Evolutionary conservation across 176 grass and related monocot species (phyloP).

Genomic region (Cocos nucifera): DNA sequence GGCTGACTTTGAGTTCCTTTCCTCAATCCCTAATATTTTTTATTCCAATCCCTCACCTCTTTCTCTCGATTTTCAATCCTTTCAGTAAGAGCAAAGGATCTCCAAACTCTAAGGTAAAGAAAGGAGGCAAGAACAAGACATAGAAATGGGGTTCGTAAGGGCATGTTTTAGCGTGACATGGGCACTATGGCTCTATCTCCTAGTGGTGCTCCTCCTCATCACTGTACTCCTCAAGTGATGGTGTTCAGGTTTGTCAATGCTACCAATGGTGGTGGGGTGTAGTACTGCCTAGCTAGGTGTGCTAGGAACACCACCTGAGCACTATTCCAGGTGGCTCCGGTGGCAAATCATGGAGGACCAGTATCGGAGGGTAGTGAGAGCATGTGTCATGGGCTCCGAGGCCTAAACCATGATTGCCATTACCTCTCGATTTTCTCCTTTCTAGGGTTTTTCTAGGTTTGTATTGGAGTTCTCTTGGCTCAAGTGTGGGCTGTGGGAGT

Average conservation of each 20-base stretch:
- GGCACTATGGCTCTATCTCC: conserved; percentile 91
- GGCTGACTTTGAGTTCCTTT: too few species aligned
- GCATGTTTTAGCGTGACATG: conserved; percentile 81
- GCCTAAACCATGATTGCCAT: conserved; percentile 61
- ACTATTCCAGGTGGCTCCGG: conserved; percentile 69
- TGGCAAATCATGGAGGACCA: conserved; percentile 35
- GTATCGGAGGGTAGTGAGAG: conserved; percentile 60
- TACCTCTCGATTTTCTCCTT: too few species aligned
- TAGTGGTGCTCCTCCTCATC: conserved; percentile 59
- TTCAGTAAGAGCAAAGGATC: too few species aligned
- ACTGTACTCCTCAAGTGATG: conserved; percentile 48
- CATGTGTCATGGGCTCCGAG: conserved; percentile 67
- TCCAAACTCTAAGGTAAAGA: too few species aligned
- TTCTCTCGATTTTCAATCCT: too few species aligned
- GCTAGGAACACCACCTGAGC: conserved; percentile 59
- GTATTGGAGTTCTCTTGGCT: too few species aligned
- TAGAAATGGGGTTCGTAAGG: conserved; percentile 72
- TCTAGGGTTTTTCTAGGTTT: too few species aligned
- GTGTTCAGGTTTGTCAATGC: conserved; percentile 71
- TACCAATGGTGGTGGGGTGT: conserved; percentile 46
- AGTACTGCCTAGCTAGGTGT: conserved; percentile 45
- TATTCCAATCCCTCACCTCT: too few species aligned
- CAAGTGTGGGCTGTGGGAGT: too few species aligned
- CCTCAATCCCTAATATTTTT: too few species aligned
- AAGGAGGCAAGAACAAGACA: too few species aligned